Conservation (phyloP, 306 rosid genomes). For the Fragaria vesca region DNA sequence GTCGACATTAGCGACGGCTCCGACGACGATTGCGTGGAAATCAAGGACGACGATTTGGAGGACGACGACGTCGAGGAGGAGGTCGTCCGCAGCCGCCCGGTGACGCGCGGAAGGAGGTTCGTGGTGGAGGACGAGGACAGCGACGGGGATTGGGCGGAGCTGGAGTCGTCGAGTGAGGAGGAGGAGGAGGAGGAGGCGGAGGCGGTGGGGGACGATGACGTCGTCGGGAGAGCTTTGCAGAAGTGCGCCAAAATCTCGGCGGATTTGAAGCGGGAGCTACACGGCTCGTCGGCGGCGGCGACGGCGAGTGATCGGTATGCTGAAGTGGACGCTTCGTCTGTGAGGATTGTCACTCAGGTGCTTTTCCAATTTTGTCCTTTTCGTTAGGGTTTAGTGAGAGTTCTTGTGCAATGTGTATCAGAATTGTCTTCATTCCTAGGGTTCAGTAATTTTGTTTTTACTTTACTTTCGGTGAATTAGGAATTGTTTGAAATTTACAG, state of each 20-base stretch:
- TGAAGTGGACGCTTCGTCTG: slow-evolving; percentile 79
- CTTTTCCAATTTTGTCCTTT: neutral
- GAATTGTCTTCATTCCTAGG: neutral
- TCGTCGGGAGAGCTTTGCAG: slow-evolving; percentile 84
- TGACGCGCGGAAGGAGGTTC: slow-evolving; percentile 66
- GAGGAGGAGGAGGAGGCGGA: slow-evolving; percentile 28
- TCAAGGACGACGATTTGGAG: slow-evolving; percentile 45
- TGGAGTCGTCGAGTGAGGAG: slow-evolving; percentile 49
- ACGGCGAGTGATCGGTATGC: slow-evolving; percentile 66
- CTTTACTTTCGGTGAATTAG: slow-evolving; percentile 2
- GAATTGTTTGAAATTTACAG: neutral
- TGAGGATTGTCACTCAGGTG: slow-evolving; percentile 87
- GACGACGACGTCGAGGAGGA: slow-evolving; percentile 51
- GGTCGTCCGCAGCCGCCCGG: slow-evolving; percentile 4
- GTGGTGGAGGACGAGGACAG: slow-evolving; percentile 73
- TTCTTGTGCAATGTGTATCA: neutral
- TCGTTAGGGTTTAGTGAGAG: neutral
- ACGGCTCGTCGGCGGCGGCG: slow-evolving; percentile 52
- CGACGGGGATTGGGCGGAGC: slow-evolving; percentile 36
- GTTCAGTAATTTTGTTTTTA: neutral
- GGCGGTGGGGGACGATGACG: slow-evolving; percentile 43
- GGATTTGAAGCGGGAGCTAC: slow-evolving; percentile 74
- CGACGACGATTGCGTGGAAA: slow-evolving; percentile 43
- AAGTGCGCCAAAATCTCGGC: slow-evolving; percentile 80
- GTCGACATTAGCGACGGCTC: slow-evolving; percentile 33